Evolutionary conservation across 2,329 filamentous ascomycete genomes (phyloP).

Genomic region (Fusarium tricinctum): DNA sequence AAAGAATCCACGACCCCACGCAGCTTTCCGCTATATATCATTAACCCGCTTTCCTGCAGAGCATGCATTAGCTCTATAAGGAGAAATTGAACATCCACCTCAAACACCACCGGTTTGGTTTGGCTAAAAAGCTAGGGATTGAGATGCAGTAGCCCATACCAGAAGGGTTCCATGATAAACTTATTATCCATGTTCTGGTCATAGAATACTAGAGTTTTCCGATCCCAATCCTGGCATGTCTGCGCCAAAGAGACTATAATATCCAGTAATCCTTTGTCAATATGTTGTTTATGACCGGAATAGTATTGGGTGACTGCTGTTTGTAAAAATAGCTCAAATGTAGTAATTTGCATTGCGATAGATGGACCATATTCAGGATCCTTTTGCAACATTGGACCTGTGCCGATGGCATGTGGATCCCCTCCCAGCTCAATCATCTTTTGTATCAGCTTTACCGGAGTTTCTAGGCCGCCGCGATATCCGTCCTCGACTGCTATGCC

Average conservation of each 20-base stretch:
- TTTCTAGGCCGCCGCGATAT: accelerated
- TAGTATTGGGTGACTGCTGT: accelerated
- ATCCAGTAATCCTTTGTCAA: accelerated
- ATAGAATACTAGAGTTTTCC: neutral
- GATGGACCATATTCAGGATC: accelerated
- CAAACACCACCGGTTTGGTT: no score
- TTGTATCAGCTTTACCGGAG: accelerated
- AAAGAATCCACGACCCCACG: no score
- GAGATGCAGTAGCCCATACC: no score
- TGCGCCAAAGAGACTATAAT: accelerated
- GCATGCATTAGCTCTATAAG: no score
- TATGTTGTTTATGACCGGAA: accelerated
- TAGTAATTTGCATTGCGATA: accelerated
- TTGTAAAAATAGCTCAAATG: neutral
- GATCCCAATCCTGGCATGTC: neutral
- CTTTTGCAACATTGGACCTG: accelerated
- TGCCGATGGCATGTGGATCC: accelerated
- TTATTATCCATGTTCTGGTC: no score
- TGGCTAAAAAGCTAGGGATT: no score
- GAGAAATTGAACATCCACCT: no score
- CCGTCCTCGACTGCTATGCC: neutral
- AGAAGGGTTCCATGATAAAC: no score
- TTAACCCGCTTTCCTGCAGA: no score
- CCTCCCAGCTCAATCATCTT: neutral
- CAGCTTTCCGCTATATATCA: no score